Base-by-base conservation (phyloP, 352 stramenopile genomes). In the Globisporangium mamillatum region DNA sequence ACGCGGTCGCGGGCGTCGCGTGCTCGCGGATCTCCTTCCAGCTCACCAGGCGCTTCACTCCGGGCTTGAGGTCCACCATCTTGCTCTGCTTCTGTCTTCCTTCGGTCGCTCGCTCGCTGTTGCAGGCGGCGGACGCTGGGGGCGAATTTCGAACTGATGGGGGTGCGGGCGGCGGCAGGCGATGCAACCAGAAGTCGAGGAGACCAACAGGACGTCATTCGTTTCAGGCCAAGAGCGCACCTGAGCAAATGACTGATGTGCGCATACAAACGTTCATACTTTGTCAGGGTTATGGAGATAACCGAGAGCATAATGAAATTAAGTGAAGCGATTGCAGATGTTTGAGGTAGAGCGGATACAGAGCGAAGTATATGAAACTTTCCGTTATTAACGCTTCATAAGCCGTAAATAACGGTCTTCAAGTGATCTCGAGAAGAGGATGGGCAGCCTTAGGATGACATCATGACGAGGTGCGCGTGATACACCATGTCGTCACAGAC, bases 21-120 rank as follows among this genome's bases (percentile, higher is more conserved):
- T 97, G 90, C 76, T 91, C 77, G 48, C 76, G 73, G 53, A 97
- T 75, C 67, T 96, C 82, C 50, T 81, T 76, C 82, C 81, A 92
- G 67, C 85, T 90, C 68, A 96, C 86, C 63, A 89, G 72, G 63
- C 82, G 84, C 64, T 76, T 76, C 58, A 53, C 41, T 34, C 72
- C 76, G 32, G 78, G 75, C 75, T 90, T 90, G 25, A 70, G 72
- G 76, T 92, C 84, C 64, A 92, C 84, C 84, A 92, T 92, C 56
- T 14, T 46, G 38, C 4, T 46, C 12, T 16, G 38, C 27, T 32
- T 32, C 27, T 61, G 56, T 44, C 18, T 10, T 20, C 7, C 44
- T 22, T 52, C 44, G 38, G 9, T 44, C 36, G 36, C 36, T 44
- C 7, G 41, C 38, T 48, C 14, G 38, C 27, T 44, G 16, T 25